Evolutionary conservation across 2,329 filamentous ascomycete genomes (phyloP).

Genomic region (Incumbomyces lentus): DNA sequence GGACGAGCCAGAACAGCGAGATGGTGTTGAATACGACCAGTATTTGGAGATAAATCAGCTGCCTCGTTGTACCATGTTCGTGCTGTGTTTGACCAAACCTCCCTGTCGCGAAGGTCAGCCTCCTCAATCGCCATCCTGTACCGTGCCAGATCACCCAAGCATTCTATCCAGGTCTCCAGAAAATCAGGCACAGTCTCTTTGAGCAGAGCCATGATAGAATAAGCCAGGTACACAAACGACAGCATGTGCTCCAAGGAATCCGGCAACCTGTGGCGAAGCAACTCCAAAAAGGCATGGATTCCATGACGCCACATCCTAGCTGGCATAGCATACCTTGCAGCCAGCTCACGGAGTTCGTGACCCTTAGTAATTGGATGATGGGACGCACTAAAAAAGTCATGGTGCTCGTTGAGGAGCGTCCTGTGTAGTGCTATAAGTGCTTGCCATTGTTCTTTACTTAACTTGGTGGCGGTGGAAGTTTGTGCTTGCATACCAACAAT

Average conservation of each 20-base stretch:
- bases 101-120: conserved; percentile 60
- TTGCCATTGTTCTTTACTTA: conserved; percentile 67
- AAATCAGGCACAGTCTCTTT: conserved; percentile 78
- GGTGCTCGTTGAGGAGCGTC: conserved; percentile 69
- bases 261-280: conserved; percentile 64
- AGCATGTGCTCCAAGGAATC: conserved; percentile 79
- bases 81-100: conserved; percentile 72
- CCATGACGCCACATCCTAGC: conserved; percentile 93
- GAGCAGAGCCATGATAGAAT: conserved; percentile 78
- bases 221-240: conserved; percentile 77
- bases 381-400: conserved; percentile 76
- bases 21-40: conserved; percentile 78
- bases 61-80: conserved; percentile 77
- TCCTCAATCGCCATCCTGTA: conserved; percentile 92
- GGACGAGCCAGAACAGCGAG: conserved; percentile 58
- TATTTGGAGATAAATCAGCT: conserved; percentile 62
- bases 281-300: conserved; percentile 74
- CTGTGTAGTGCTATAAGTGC: conserved; percentile 72
- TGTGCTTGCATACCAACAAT: conserved; percentile 59
- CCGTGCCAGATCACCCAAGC: conserved; percentile 71
- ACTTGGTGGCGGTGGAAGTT: conserved; percentile 40
- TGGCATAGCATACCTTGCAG: conserved; percentile 80
- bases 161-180: conserved; percentile 87
- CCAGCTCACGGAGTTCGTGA: conserved; percentile 54
- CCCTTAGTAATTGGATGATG: conserved; percentile 69